Base-by-base conservation (phyloP, 2,329 filamentous ascomycete genomes). In the Dactylella cylindrospora region DNA sequence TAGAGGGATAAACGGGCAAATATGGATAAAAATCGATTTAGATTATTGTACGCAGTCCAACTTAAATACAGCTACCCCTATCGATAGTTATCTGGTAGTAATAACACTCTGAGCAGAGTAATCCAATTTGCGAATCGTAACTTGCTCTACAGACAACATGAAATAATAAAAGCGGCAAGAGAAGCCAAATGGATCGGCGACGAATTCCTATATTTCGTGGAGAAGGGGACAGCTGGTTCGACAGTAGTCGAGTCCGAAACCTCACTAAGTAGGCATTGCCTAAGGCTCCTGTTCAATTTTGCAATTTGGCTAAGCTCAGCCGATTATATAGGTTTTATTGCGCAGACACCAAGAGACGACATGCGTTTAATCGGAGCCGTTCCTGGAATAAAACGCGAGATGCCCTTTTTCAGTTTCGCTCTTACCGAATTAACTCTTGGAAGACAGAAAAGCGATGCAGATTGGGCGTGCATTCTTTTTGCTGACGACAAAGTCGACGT, bases 1-100 rank as follows among this genome's bases (percentile, higher is more conserved):
- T 43, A 60, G 54, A 46, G 46, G 17, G 46, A 60, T 28, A 52
- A 39, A 22, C 31, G 54, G 7, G 44, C 46, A 9, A 52, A 60
- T 29, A 60, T 51, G 54, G 54, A 60, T 28, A 52, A 44, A 28
- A 60, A 60, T 22, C 29, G 46, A 22, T 60, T 51, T 23, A 43
- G 46, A 45, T 40, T 60, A 17, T 17, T 60, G 54, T 60, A 60
- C 10, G 35, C 8, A 39, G n/a, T n/a, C n/a, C n/a, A n/a, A n/a
- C n/a, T n/a, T n/a, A n/a, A n/a, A n/a, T n/a, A n/a, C n/a, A n/a
- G n/a, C n/a, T n/a, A n/a, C n/a, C n/a, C n/a, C n/a, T 19, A 20
- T 9, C 10, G 19, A 40, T 13, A 39, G 33, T 12, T 13, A 12
- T 25, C 25, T 50, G 8, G 31, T 19, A 20, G n/a, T n/a, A n/a